Conservation (phyloP, 257 asterid species). For the Nicotiana attenuata region DNA sequence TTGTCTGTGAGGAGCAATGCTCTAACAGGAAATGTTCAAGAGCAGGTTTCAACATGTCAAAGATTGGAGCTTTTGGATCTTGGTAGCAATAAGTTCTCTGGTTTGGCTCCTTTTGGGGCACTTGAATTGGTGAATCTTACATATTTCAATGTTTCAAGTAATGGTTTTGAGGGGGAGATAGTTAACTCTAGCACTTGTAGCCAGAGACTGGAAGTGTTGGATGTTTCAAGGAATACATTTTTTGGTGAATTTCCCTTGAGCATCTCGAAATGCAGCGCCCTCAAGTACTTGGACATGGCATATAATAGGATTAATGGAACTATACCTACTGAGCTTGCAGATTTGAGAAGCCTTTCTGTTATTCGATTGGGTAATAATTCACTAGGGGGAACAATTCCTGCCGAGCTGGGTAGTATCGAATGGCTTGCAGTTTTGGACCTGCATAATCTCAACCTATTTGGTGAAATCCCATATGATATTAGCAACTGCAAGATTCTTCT, state of each 20-base stretch:
- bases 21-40: constrained; percentile 63
- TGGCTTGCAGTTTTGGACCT: constrained; percentile 85
- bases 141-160: constrained; percentile 60
- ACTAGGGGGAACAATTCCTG: constrained; percentile 59
- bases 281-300: constrained; percentile 79
- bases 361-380: constrained; percentile 65
- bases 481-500: constrained; percentile 76
- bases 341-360: constrained; percentile 46
- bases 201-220: constrained; percentile 47
- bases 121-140: constrained; percentile 42
- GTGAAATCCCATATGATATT: constrained; percentile 67
- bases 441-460: constrained; percentile 50
- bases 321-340: constrained; percentile 58
- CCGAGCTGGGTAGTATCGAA: constrained; percentile 60
- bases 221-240: constrained; percentile 61
- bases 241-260: constrained; percentile 54
- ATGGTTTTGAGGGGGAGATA: constrained; percentile 55
- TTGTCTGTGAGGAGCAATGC: constrained; percentile 73
- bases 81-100: constrained; percentile 66
- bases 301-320: constrained; percentile 62
- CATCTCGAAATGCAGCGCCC: constrained; percentile 53
- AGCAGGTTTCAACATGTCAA: constrained; percentile 43
- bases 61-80: constrained; percentile 83
- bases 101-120: constrained; percentile 56
- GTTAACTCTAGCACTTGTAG: constrained; percentile 43